Conservation (phyloP, 1,284 basidiomycete genomes). For the Pseudozyma sp. region DNA sequence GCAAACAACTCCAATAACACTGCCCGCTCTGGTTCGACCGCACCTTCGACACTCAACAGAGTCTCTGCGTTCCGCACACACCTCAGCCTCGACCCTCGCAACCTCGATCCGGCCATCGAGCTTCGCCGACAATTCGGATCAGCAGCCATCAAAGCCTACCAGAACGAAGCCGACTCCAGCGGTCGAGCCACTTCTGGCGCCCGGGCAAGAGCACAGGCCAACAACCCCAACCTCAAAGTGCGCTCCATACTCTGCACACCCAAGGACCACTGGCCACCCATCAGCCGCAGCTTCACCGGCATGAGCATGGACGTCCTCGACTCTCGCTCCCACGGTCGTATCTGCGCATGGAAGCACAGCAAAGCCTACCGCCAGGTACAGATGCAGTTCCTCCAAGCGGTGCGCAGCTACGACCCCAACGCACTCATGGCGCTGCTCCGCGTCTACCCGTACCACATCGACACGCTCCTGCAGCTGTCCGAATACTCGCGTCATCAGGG, state of each 20-base stretch:
- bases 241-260: constrained; percentile 63
- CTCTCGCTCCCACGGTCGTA: constrained; percentile 33
- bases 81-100: constrained; percentile 52
- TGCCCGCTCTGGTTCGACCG: neutral
- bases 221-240: constrained; percentile 62
- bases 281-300: constrained; percentile 63
- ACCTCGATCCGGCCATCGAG: constrained; percentile 63
- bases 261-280: constrained; percentile 63
- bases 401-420: constrained; percentile 62
- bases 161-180: constrained; percentile 45
- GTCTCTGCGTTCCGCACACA: constrained; percentile 43
- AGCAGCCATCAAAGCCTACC: constrained; percentile 66
- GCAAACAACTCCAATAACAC: constrained; percentile 5
- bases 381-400: constrained; percentile 65
- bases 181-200: constrained; percentile 37
- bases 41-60: constrained; percentile 1
- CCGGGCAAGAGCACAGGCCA: constrained; percentile 52
- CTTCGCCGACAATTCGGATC: constrained; percentile 66
- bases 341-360: constrained; percentile 61
- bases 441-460: constrained; percentile 66
- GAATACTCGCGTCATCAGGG: constrained; percentile 66
- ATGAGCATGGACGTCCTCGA: constrained; percentile 62
- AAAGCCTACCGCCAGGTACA: constrained; percentile 64
- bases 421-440: constrained; percentile 58
- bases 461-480: constrained; percentile 64